Evolutionary conservation across 352 stramenopile species (phyloP), one percentile per base, ranked within the genome.

Genomic region (Phytophthora rubi): DNA sequence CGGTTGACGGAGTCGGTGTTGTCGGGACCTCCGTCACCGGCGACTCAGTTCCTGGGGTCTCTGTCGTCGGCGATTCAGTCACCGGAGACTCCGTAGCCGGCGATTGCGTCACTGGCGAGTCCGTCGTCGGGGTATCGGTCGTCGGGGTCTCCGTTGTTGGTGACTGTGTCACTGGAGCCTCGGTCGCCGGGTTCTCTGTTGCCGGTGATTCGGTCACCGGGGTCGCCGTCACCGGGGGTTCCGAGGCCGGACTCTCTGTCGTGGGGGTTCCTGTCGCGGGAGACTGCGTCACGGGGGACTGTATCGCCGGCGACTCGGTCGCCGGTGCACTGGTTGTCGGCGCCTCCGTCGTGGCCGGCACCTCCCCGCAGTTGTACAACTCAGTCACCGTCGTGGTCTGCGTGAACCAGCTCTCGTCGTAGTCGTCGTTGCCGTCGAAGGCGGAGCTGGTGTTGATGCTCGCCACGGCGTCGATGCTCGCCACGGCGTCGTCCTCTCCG

Each of bases 341-440:
- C 5, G 62, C 18, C 39, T 62, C 21, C 39, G 62, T 63, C 32
- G 28, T 59, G 23, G 13, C 44, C 28, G 58, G 53, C 15, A 60
- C 21, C 32, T 68, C 55, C 30, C 61, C 66, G 15, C 71, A 78
- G 52, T 78, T 52, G 37, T 78, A 75, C 3, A 78, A 56, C 48
- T 75, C 56, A 15, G 56, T 68, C 52, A 78, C 33, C 21, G 16
- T 26, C 8, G 60, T 66, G 18, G 59, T 71, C 59, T 75, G 57
- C 26, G 47, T 30, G 47, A 78, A 78, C 71, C 71, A 78, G 48
- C 60, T 75, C 59, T 66, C 28, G 28, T 73, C 60, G 30, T 77
- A 77, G 35, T 73, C 59, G 15, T 73, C 59, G 21, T 67, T 70
- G 32, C 53, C 64, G 45, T 73, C 65, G 42, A 76, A 76, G 8